Evolutionary conservation across 768 basidiomycete species (phyloP), one percentile per base, ranked within the genome.

Genomic region (Boletus edulis): DNA sequence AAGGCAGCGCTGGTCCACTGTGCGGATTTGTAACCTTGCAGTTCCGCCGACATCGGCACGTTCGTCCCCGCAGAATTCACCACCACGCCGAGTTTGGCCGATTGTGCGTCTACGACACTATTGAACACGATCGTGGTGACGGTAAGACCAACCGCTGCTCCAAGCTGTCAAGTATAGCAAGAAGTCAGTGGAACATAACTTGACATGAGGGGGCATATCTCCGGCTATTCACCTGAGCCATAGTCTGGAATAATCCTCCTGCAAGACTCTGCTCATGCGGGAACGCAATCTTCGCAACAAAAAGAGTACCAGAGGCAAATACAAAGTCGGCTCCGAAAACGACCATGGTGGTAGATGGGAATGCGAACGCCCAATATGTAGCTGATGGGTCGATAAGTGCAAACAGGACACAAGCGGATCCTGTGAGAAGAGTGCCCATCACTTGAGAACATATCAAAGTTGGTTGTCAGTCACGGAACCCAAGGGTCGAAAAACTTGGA

Each of bases 261-360:
- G 85, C 83, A 5, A 91, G 75, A 68, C 83, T 85, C 68, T 92
- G 90, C 61, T 92, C 90, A 51, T 86, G 77, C 4, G 82, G 83
- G 2, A 78, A 67, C 2, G 82, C 78, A 11, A 86, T 76, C 62
- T 85, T 86, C 4, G 89, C 86, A 41, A 90, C 80, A 61, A 87
- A 92, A 15, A 92, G 71, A 6, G 86, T 87, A 3, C 90, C 91
- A 0, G 83, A 72, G 0, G 90, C 74, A 62, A 83, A 91, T 3
- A 88, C 82, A 57, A 92, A 89, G 63, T 92, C 91, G 1, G 83
- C 88, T 18, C 91, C 91, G 45, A 89, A 77, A 14, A 91, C 89
- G 20, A 80, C 71, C 43, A 87, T 54, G 39, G 82, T 70, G 0
- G 87, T 79, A 1, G 85, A 80, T 0, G 89, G 87, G 69, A 92